Base-by-base conservation (phyloP, 352 stramenopile species). In the Sclerospora graminicola region DNA sequence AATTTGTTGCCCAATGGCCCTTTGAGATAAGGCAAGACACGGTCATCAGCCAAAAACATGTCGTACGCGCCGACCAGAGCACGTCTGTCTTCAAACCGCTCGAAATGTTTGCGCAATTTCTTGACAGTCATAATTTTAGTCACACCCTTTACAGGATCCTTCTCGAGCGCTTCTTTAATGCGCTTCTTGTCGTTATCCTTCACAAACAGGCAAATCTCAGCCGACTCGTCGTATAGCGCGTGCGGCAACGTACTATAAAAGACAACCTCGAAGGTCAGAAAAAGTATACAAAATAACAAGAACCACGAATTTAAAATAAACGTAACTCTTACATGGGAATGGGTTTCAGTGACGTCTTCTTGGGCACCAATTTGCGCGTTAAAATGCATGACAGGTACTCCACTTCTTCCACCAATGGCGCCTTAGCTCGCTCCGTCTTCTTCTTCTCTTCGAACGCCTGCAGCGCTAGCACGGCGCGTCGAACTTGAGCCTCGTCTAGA, bases 131-230 rank as follows among this genome's bases (percentile, higher is more conserved):
- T 81, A 45, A 90, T 56, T 55, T 90, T 87, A 27, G 66, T 63
- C 8, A 90, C 49, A 1, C 72, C 69, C 0, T 53, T 33, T 8
- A 88, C 75, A 0, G 75, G 75, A 46, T 84, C 63, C 18, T 68
- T 54, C 5, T 48, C 62, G 28, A 93, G 48, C 27, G 66, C 65
- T 32, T 77, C 66, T 50, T 88, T 90, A 55, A 90, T 85, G 40
- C 76, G 69, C 42, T 82, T 66, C 67, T 90, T 90, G 67, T 93
- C 81, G 9, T 72, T 57, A 51, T 87, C 75, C 53, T 90, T 90
- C 28, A 90, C 78, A 43, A 90, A 77, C 27, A 90, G 50, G 40
- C 78, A 90, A 48, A 84, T 73, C 46, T 90, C 75, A 30, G 57
- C 62, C 32, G 60, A 59, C 33, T 77, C 69, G 29, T 66, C 70